Evolutionary conservation across 768 basidiomycete species (phyloP).

Genomic region (Leucogyrophana mollusca): DNA sequence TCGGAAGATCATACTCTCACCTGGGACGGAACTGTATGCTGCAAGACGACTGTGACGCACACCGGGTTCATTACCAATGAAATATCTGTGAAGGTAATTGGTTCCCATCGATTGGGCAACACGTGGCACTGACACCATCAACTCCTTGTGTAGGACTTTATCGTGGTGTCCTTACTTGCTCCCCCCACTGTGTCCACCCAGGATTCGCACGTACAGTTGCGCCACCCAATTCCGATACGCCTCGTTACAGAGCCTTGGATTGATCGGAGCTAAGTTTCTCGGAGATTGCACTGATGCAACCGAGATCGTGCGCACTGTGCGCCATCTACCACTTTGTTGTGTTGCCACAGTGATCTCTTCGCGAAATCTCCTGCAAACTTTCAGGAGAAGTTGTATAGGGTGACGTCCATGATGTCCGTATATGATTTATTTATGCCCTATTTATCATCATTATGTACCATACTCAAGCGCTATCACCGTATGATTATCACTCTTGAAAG

Average conservation of each 20-base stretch:
- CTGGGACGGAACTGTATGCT: conserved; percentile 59
- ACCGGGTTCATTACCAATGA: conserved; percentile 51
- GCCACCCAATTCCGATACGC: conserved; percentile 54
- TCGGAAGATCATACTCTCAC: conserved; percentile 41
- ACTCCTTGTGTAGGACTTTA: conserved; percentile 50
- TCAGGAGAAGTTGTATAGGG: not conserved
- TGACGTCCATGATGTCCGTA: not conserved
- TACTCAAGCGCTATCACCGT: not conserved
- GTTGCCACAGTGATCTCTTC: too few species aligned
- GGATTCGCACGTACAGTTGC: conserved; percentile 32
- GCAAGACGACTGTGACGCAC: conserved; percentile 35
- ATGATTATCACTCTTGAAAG: conserved; percentile 1
- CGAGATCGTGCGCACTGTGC: too few species aligned
- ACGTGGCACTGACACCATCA: conserved; percentile 3
- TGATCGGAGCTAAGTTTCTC: conserved; percentile 20
- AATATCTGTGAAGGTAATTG: conserved; percentile 49
- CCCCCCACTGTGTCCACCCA: conserved; percentile 31
- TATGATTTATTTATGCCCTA: not conserved
- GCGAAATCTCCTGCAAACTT: not conserved
- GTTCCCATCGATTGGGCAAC: not conserved
- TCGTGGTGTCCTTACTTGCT: conserved; percentile 47
- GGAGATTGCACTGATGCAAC: not conserved
- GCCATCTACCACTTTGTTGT: not conserved
- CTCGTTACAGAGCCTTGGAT: conserved; percentile 61
- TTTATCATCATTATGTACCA: not conserved